Conservation (phyloP, 176 grass and related monocot species). For the Triticum turgidum region DNA sequence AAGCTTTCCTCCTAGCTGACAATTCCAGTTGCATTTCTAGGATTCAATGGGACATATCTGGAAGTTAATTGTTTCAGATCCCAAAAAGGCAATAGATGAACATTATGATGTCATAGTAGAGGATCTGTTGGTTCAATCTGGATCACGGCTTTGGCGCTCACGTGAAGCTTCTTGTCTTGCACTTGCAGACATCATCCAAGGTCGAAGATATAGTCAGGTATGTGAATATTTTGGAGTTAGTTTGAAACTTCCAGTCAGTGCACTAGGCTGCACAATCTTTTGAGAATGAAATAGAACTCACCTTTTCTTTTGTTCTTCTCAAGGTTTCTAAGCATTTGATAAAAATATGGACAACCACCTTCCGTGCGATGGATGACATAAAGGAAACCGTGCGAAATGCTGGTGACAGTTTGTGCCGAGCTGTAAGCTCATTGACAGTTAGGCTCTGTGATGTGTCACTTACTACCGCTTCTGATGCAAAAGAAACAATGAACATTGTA, state of each 20-base stretch:
- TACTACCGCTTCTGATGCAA: slow-evolving; percentile 77
- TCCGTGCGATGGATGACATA: slow-evolving; percentile 97
- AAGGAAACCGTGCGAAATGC: slow-evolving; percentile 98
- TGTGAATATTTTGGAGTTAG: slow-evolving; percentile 6
- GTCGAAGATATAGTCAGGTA: slow-evolving; percentile 89
- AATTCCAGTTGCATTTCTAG: slow-evolving; percentile 42
- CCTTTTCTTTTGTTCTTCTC: slow-evolving; percentile 24
- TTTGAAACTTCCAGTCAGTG: slow-evolving; percentile 23
- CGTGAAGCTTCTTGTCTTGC: slow-evolving; percentile 98
- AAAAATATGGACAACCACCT: slow-evolving; percentile 83
- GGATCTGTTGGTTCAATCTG: slow-evolving; percentile 93
- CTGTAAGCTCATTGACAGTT: slow-evolving; percentile 76
- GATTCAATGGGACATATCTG: slow-evolving; percentile 99
- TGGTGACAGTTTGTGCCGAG: slow-evolving; percentile 89
- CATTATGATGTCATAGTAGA: slow-evolving; percentile 83
- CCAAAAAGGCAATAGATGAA: slow-evolving; percentile 93
- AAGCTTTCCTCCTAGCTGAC: slow-evolving; percentile 27
- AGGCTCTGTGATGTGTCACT: slow-evolving; percentile 87
- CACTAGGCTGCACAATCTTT: neutral
- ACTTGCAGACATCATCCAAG: slow-evolving; percentile 94
- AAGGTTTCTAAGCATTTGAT: slow-evolving; percentile 89
- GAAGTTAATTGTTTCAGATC: slow-evolving; percentile 93
- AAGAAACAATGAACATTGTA: slow-evolving; percentile 84
- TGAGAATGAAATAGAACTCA: neutral
- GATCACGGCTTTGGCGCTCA: slow-evolving; percentile 96